phyloP scores from a whole-genome alignment of 345 rosid genomes.

The Diplotaxis tenuifolia region DNA sequence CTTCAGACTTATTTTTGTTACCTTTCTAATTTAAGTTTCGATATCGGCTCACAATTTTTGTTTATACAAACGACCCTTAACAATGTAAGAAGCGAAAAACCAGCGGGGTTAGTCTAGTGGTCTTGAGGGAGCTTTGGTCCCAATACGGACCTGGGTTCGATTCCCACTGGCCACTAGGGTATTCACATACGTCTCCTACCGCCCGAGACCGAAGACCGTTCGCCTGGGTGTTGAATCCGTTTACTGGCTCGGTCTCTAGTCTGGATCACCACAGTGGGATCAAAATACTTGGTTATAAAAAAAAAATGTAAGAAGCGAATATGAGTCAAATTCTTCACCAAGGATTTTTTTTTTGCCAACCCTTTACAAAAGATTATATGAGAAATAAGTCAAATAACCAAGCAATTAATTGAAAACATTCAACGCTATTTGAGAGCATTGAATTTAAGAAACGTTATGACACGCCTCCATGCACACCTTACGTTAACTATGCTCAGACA shows the following conservation, averaged over 20 bases:
- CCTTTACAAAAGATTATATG: background rate
- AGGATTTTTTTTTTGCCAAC: too few species aligned
- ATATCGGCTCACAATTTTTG: background rate
- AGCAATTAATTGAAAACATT: background rate
- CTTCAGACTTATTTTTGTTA: background rate
- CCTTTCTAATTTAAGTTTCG: background rate
- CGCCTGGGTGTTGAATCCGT: too few species aligned
- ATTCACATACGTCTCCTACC: too few species aligned
- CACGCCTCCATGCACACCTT: slow-evolving; percentile 64
- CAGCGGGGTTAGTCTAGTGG: too few species aligned
- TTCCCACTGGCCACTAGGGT: too few species aligned
- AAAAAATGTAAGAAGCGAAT: background rate
- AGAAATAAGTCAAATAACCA: background rate
- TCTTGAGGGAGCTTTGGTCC: too few species aligned
- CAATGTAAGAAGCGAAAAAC: background rate
- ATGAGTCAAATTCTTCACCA: slow-evolving; percentile 10
- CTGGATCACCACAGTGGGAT: too few species aligned
- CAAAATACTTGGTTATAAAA: too few species aligned
- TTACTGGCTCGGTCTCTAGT: too few species aligned
- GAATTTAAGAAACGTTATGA: slow-evolving; percentile 43
- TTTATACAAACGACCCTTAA: background rate
- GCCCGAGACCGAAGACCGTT: too few species aligned
- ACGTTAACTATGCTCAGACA: slow-evolving; percentile 32
- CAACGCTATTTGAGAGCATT: slow-evolving; percentile 33
- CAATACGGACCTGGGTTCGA: too few species aligned